A percentile compares a stretch with the other conserved stretches of the same genome.
These are phyloP conservation scores for Plasmodium vivax DNA, from an alignment of 169 alveolate genomes.

Conservation along the genomic window DNA sequence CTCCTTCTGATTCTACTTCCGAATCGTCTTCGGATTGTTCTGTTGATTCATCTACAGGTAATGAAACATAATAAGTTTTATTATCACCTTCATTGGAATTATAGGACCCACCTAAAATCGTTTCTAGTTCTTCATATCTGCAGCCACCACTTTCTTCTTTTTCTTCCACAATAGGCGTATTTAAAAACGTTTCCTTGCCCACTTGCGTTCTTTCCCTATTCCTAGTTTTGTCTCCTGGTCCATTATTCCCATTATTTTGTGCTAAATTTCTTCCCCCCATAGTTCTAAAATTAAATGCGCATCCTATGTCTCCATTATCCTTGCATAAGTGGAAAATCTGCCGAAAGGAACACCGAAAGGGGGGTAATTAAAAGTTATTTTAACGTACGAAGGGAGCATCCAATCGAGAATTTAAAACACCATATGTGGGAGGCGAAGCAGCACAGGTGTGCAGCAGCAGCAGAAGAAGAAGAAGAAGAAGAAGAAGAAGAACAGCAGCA, in stretches of 20 bases:
- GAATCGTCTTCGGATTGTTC: slow-evolving; percentile 13
- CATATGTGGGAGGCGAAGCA: neutral
- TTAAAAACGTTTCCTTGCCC: neutral
- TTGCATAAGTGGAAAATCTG: neutral
- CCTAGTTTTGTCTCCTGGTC: neutral
- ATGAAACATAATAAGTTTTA: neutral
- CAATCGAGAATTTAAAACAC: neutral
- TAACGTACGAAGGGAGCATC: neutral
- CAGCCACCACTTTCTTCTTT: neutral
- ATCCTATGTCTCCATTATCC: neutral
- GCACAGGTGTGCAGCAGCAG: neutral
- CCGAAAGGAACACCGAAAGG: neutral
- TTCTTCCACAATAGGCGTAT: neutral
- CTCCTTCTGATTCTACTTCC: neutral
- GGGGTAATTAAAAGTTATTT: neutral
- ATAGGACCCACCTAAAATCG: slow-evolving; percentile 6
- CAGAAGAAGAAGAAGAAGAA: neutral
- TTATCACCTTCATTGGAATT: neutral
- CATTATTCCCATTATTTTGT: neutral
- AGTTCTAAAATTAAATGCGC: neutral
- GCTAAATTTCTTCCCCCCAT: slow-evolving; percentile 6
- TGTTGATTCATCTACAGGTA: neutral
- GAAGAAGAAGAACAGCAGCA: too few relatives aligned
- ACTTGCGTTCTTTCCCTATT: neutral
- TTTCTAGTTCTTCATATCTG: slow-evolving; percentile 22